Conservation (phyloP, 148 eudicot species). For the Vaccinium darrowii region DNA sequence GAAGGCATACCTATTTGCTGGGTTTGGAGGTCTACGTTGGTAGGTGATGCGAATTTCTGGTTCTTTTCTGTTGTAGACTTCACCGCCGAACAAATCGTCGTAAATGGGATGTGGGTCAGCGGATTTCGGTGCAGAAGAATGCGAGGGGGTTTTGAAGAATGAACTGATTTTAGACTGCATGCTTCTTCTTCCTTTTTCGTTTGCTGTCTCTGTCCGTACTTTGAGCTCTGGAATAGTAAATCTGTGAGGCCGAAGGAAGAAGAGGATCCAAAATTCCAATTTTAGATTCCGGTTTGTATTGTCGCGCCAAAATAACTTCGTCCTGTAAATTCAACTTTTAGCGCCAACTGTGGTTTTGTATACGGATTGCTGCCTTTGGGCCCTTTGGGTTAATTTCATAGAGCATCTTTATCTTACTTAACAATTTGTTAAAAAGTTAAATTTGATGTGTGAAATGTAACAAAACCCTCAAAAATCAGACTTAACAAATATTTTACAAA, state of each 20-base stretch:
- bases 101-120: constrained; percentile 1
- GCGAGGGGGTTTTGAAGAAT: constrained; percentile 49
- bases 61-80: constrained; percentile 13
- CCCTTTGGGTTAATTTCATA: too few species aligned
- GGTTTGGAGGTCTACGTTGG: constrained; percentile 42
- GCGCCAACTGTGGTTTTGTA: too few species aligned
- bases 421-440: too few species aligned
- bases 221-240: not conserved
- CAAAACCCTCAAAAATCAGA: too few species aligned
- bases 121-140: constrained; percentile 26
- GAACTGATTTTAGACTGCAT: constrained; percentile 62
- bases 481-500: too few species aligned
- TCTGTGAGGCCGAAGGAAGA: too few species aligned
- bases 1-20: constrained; percentile 19
- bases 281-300: not conserved
- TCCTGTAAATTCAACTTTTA: too few species aligned
- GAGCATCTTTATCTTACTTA: too few species aligned
- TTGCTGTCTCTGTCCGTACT: not conserved
- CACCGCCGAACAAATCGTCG: constrained; percentile 25
- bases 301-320: not conserved
- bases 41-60: constrained; percentile 53
- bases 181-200: not conserved
- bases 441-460: too few species aligned
- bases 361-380: too few species aligned
- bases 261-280: not conserved